A percentile compares a stretch with the other conserved stretches of the same genome.
These are phyloP conservation scores for Boletus smithii DNA, from an alignment of 1,284 basidiomycete genomes.

Conservation along the genomic window DNA sequence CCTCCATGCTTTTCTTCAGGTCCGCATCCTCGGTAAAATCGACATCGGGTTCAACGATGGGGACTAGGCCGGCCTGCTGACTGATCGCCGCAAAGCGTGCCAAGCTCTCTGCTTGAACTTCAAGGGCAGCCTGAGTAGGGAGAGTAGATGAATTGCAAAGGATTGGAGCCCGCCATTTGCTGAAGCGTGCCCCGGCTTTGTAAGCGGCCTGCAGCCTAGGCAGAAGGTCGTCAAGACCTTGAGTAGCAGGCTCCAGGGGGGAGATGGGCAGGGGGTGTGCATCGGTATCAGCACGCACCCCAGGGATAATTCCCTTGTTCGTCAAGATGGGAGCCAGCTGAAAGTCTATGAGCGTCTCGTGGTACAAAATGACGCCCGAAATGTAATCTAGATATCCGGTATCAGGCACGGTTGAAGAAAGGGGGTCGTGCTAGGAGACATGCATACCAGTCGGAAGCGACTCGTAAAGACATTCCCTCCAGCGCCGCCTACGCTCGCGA, in stretches of 20 bases:
- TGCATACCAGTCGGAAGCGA: conserved; percentile 40
- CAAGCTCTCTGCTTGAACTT: conserved; percentile 44
- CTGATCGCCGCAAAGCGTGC: conserved; percentile 46
- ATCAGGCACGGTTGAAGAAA: neutral
- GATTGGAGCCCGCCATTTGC: conserved; percentile 51
- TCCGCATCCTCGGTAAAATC: conserved; percentile 49
- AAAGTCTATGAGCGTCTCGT: conserved; percentile 48
- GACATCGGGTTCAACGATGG: conserved; percentile 53
- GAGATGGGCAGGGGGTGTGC: conserved; percentile 45
- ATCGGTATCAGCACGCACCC: conserved; percentile 51
- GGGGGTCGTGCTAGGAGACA: neutral
- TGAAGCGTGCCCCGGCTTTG: conserved; percentile 46
- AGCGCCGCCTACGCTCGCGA: conserved; percentile 39
- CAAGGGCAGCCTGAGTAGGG: conserved; percentile 40
- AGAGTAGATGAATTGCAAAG: conserved; percentile 40
- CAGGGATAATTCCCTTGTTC: conserved; percentile 46
- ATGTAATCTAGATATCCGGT: conserved; percentile 39
- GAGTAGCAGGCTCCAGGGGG: conserved; percentile 45
- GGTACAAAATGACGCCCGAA: conserved; percentile 49
- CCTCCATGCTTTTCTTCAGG: conserved; percentile 44
- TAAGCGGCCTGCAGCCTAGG: conserved; percentile 42
- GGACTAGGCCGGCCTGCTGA: conserved; percentile 49
- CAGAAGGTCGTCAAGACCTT: conserved; percentile 48
- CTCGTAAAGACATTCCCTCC: conserved; percentile 45
- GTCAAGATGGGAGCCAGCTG: conserved; percentile 42